These are phyloP conservation scores for Vinca minor DNA, from an alignment of 257 asterid genomes.

Conservation along the genomic window DNA sequence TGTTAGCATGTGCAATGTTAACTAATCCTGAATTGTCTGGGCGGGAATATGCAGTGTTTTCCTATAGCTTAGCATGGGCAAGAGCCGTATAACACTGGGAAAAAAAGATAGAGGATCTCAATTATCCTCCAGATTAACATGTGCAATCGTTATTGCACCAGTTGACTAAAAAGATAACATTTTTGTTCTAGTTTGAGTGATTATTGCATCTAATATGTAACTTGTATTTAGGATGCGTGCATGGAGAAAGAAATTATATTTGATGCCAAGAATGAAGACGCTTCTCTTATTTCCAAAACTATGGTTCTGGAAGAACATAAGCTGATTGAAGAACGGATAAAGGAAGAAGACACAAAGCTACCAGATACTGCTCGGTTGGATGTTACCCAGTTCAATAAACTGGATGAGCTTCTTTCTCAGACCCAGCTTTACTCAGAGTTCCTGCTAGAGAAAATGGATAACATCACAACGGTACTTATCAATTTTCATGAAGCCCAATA, in stretches of 20 bases:
- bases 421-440: constrained; percentile 87
- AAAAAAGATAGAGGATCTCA: no score
- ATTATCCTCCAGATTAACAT: no score
- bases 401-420: constrained; percentile 94
- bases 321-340: constrained; percentile 42
- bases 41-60: no score
- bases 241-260: constrained; percentile 29
- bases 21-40: no score
- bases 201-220: constrained; percentile 7
- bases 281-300: constrained; percentile 35
- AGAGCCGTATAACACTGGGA: no score
- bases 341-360: constrained; percentile 41
- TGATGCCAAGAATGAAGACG: constrained; percentile 29
- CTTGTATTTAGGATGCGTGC: constrained; percentile 45
- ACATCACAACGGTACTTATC: constrained; percentile 57
- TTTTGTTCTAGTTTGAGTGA: no score
- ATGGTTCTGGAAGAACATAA: constrained; percentile 58
- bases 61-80: no score
- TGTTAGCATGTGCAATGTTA: no score
- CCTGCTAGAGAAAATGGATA: constrained; percentile 91
- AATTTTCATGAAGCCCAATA: constrained; percentile 1
- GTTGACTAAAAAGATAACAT: no score
- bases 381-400: constrained; percentile 59
- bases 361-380: no score
- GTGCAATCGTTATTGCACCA: no score